These are phyloP conservation scores for Solanum gandarillasii DNA, from an alignment of 257 asterid genomes.

Conservation along the genomic window DNA sequence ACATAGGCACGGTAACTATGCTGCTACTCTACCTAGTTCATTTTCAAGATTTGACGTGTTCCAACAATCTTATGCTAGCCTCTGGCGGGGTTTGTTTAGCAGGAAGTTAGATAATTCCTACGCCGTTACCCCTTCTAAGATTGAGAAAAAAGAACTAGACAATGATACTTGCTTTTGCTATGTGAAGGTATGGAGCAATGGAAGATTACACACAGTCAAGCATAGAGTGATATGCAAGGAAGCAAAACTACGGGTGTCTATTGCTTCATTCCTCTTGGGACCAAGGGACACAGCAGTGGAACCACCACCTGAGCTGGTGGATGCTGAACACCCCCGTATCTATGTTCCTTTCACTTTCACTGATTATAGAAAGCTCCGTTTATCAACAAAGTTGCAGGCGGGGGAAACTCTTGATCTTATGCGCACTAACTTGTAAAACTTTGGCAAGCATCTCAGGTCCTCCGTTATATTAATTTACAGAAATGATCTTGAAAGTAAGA, in stretches of 20 bases:
- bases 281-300: conserved; percentile 13
- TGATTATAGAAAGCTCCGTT: conserved; percentile 17
- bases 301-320: conserved; percentile 16
- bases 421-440: background rate
- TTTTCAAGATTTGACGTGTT: background rate
- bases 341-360: conserved; percentile 17
- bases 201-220: conserved; percentile 19
- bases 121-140: background rate
- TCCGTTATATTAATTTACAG: background rate
- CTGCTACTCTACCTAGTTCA: background rate
- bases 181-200: conserved; percentile 30
- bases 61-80: background rate
- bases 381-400: conserved; percentile 7
- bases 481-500: background rate
- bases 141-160: background rate
- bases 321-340: conserved; percentile 8
- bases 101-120: background rate
- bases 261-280: conserved; percentile 24
- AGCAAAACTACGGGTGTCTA: conserved; percentile 13
- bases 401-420: conserved; percentile 22
- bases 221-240: conserved; percentile 27
- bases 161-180: background rate
- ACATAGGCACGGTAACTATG: conserved; percentile 34
- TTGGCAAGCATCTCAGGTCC: background rate
- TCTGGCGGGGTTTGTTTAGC: background rate